A percentile compares a stretch with the other conserved stretches of the same genome.
Conservation (phyloP, 257 asterid species). For the Scutellaria galericulata region DNA sequence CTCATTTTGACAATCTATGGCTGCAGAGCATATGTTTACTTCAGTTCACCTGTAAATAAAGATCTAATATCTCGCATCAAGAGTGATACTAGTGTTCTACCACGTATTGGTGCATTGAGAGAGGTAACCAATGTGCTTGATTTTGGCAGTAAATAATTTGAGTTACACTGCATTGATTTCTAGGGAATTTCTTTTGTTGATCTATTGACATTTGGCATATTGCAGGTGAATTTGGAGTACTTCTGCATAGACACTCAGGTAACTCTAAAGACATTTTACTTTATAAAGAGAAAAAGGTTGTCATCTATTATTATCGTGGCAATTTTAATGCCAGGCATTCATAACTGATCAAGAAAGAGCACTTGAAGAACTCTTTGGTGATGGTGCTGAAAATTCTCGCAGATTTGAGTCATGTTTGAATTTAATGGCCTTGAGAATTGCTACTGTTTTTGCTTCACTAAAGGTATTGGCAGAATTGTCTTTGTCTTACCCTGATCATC, state of each 20-base stretch:
- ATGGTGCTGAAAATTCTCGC: conserved; percentile 62
- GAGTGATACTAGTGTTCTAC: conserved; percentile 87
- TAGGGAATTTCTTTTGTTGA: conserved; percentile 20
- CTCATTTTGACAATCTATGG: conserved; percentile 31
- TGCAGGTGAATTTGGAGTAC: conserved; percentile 97
- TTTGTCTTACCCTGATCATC: conserved; percentile 17
- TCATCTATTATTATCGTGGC: conserved; percentile 16
- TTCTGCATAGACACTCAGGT: conserved; percentile 93
- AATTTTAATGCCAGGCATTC: conserved; percentile 64
- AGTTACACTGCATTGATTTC: background rate
- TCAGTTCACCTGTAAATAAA: conserved; percentile 84
- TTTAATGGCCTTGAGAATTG: conserved; percentile 78
- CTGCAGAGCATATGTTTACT: conserved; percentile 89
- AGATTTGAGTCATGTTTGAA: conserved; percentile 66
- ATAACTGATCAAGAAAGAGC: conserved; percentile 94
- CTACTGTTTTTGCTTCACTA: conserved; percentile 95
- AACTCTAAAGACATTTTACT: conserved; percentile 30
- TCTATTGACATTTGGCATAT: conserved; percentile 33
- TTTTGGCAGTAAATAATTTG: conserved; percentile 31
- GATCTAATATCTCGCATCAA: conserved; percentile 81
- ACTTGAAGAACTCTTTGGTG: conserved; percentile 84
- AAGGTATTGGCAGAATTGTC: conserved; percentile 59
- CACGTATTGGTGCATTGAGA: conserved; percentile 95
- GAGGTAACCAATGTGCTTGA: conserved; percentile 57
- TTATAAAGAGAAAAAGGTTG: conserved; percentile 20